Base-by-base conservation (phyloP, 1,139 yeast species). In the Suzukiozyma palmioleophila region DNA sequence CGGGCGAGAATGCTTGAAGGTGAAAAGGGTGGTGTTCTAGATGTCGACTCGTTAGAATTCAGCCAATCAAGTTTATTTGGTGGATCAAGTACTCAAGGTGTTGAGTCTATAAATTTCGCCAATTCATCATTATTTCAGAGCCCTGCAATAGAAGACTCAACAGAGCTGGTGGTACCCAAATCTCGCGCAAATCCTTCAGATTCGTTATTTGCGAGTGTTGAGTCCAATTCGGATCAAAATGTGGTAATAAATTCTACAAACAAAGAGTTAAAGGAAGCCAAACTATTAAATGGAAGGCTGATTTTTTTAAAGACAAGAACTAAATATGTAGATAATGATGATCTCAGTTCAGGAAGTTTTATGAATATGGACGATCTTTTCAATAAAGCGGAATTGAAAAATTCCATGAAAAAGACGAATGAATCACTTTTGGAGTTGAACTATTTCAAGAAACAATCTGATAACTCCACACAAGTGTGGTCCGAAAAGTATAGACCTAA, bases 401-500 rank as follows among this genome's bases (percentile, higher is more conserved):
- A 59, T 33, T 42, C 53, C 13, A 43, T 54, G 29, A 57, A 59
- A 38, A 49, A 54, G 14, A 56, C 52, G 30, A 47, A 49, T 26
- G 33, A 43, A 22, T 49, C 47, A 33, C 22, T 48, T n/a, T 27
- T 30, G 13, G 36, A 39, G 16, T 12, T 32, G 12, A 15, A 16
- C 24, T 33, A 26, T 16, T 33, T 33, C 26, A 26, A 33, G 13
- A 25, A 25, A 12, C 27, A 31, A 28, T 15, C 12, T 8, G 18
- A 35, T 25, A 31, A 29, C 14, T 8, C 35, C 21, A 32, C 39
- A 4, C 51, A 52, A 31, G 56, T 82, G 8, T 82, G 87, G 87
- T 77, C 88, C 0, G 97, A 92, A 52, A 88, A 87, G 59, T 90
- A 90, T 71, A 69, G 92, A 37, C 97, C 98, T 0, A 63, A 60